Evolutionary conservation across 2,329 filamentous ascomycete genomes (phyloP), one percentile per base, ranked within the genome.

Genomic region (Arthrobotrys conoides): DNA sequence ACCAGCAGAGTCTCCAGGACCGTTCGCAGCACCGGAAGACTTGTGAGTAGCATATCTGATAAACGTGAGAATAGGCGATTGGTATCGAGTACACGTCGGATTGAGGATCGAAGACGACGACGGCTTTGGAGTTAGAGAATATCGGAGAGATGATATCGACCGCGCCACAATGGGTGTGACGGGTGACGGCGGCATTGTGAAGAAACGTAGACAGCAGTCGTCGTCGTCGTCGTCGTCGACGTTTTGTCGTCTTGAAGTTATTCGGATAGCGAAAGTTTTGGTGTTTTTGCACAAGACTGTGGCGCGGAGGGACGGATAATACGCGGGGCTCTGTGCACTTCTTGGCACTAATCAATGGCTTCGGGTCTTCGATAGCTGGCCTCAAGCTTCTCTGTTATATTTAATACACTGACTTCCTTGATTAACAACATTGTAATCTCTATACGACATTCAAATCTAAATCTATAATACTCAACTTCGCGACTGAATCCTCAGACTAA

Each of bases 21-120:
- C 89, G 83, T 92, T 96, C 85, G 90, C 90, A 77, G 89, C 87
- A 82, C 90, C 89, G 86, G 91, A 89, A 27, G 89, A 85, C 81
- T 89, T 88, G 86, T 91, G 90, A 16, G 89, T 88, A 80, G 90
- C 90, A 83, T 90, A 85, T 83, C 90, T 86, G 80, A 88, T 84
- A 82, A 87, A 86, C 49, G 85, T 85, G 81, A 87, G 84, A 53
- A 76, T 66, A 30, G 68, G 75, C 63, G 75, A 78, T 18, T 65
- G 63, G 49, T 63, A 71, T 61, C 48, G 27, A 24, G 48, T 61
- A 63, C 73, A 66, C 4, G 38, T 67, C 14, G 53, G 61, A 20
- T 46, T 64, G 24, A 78, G 53, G 12, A 71, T 24, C 8, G 75
- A 70, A 44, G 75, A 46, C 44, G 38, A 5, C 16, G 18, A 20